These are phyloP conservation scores for Dentipellis fragilis DNA, from an alignment of 768 basidiomycete genomes.

Conservation along the genomic window DNA sequence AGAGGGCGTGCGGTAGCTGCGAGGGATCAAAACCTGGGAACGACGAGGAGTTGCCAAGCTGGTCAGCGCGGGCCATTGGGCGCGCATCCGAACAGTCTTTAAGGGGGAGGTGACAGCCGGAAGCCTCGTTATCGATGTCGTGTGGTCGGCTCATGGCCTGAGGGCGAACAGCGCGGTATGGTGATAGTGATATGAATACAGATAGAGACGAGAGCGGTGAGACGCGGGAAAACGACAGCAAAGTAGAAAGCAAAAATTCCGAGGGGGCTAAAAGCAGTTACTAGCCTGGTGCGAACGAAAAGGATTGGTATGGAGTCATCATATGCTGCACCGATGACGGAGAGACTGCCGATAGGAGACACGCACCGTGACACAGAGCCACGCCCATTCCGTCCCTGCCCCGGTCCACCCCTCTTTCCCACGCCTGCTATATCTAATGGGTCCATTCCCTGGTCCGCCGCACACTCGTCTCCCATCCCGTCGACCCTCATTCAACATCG, in stretches of 20 bases:
- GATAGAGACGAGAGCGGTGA: conserved; percentile 9
- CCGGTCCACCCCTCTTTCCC: neutral
- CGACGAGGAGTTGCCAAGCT: conserved; percentile 3
- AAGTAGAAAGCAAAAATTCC: neutral
- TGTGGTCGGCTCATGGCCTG: conserved; percentile 29
- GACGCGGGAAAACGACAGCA: conserved; percentile 2
- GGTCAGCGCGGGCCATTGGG: neutral
- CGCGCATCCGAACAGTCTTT: conserved; percentile 19
- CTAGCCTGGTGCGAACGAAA: neutral
- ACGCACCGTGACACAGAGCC: neutral
- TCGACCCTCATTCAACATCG: too few species aligned
- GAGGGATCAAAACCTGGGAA: neutral
- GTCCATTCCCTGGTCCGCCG: neutral
- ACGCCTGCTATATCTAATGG: neutral
- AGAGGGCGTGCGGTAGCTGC: neutral
- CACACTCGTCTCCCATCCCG: too few species aligned
- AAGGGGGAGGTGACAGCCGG: conserved; percentile 41
- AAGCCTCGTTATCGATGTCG: conserved; percentile 44
- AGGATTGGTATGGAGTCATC: neutral
- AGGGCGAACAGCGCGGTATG: conserved; percentile 13
- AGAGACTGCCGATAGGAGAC: neutral
- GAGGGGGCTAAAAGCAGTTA: neutral
- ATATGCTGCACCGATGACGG: neutral
- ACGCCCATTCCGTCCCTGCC: neutral
- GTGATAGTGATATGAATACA: conserved; percentile 6